phyloP scores from a whole-genome alignment of 768 basidiomycete genomes.

The Termitomyces sp. region DNA sequence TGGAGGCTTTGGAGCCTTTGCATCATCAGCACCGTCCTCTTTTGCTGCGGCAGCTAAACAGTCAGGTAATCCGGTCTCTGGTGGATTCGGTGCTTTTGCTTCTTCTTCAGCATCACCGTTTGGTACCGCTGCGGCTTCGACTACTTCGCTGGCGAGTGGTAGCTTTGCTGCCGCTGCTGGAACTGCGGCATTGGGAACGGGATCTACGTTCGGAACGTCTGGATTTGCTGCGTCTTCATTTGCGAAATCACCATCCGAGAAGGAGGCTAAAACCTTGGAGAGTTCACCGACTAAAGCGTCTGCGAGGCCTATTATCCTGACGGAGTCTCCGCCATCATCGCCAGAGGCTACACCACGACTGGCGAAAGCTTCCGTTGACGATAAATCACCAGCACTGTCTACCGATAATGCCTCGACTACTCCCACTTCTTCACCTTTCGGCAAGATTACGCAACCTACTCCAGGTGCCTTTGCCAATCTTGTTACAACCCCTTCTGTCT shows the following conservation, averaged over 20 bases:
- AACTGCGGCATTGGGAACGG: not conserved
- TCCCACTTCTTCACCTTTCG: slow-evolving; percentile 18
- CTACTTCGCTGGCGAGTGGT: slow-evolving; percentile 3
- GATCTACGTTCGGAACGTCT: slow-evolving; percentile 8
- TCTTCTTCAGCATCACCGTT: slow-evolving; percentile 24
- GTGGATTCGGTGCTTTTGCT: slow-evolving; percentile 21
- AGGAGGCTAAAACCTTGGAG: not conserved
- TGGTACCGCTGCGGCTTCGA: slow-evolving; percentile 10
- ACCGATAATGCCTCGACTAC: slow-evolving; percentile 19
- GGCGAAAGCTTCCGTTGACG: slow-evolving; percentile 12
- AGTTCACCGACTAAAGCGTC: slow-evolving; percentile 1
- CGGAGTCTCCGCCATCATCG: slow-evolving; percentile 16
- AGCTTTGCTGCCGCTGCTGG: slow-evolving; percentile 17
- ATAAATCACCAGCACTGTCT: slow-evolving; percentile 11
- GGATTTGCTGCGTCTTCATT: slow-evolving; percentile 6
- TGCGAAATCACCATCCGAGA: slow-evolving; percentile 4
- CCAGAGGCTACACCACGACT: slow-evolving; percentile 16
- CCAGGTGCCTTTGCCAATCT: slow-evolving; percentile 36
- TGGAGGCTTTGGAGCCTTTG: slow-evolving; percentile 32
- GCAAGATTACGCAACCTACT: slow-evolving; percentile 2
- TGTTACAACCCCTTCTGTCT: slow-evolving; percentile 28
- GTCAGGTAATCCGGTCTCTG: not conserved
- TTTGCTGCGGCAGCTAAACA: slow-evolving; percentile 6
- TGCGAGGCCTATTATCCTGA: slow-evolving; percentile 3
- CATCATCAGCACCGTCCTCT: slow-evolving; percentile 8